These are phyloP conservation scores for Diaporthe destruens DNA, from an alignment of 2,329 filamentous ascomycete genomes.

Conservation along the genomic window DNA sequence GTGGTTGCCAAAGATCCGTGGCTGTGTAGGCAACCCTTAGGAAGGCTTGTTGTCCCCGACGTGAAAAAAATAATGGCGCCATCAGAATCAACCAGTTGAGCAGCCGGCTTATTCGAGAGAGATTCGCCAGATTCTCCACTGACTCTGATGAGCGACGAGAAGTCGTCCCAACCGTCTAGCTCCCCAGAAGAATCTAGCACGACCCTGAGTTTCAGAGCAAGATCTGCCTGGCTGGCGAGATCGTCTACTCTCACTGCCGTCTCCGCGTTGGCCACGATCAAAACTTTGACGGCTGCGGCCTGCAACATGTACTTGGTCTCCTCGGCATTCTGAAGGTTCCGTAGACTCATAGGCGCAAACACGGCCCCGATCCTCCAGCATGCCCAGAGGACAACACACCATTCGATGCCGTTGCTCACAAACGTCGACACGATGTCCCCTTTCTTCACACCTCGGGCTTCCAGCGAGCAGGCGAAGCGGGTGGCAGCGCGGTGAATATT, in stretches of 20 bases:
- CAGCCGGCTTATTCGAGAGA: neutral
- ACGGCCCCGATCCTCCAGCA: slow-evolving; percentile 23
- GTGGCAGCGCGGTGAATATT: neutral
- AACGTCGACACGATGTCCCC: neutral
- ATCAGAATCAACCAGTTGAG: neutral
- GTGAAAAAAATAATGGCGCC: slow-evolving; percentile 3
- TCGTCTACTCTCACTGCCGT: neutral
- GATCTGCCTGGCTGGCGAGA: neutral
- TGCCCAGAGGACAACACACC: neutral
- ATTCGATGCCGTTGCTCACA: slow-evolving; percentile 7
- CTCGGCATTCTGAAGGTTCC: neutral
- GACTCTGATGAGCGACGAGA: neutral
- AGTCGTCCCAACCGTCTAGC: neutral
- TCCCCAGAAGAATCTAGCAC: neutral
- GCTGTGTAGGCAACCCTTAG: slow-evolving; percentile 4
- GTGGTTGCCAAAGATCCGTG: neutral
- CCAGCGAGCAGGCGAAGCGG: neutral
- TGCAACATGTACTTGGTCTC: slow-evolving; percentile 12
- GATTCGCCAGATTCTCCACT: neutral
- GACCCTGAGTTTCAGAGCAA: neutral
- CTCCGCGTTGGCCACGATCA: slow-evolving; percentile 10
- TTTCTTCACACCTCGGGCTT: slow-evolving; percentile 6
- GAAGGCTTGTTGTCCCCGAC: slow-evolving; percentile 8
- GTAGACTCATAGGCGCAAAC: neutral
- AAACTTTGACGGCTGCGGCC: neutral